These are phyloP conservation scores for Wickerhamiella lipophila DNA, from an alignment of 805 yeast genomes.

Conservation along the genomic window DNA sequence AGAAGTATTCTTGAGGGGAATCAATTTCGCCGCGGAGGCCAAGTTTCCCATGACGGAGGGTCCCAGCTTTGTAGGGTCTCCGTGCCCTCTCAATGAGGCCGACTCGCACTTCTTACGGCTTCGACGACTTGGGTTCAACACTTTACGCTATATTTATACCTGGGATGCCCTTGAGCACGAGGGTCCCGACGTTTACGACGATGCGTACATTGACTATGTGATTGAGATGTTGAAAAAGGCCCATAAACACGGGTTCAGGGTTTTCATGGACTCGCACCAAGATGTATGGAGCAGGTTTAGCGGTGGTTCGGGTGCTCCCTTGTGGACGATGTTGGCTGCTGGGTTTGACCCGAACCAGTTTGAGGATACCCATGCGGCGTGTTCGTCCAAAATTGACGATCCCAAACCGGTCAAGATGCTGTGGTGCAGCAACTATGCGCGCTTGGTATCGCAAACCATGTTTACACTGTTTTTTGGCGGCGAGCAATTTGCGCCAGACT, in stretches of 20 bases:
- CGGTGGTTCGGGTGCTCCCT: conserved; percentile 93
- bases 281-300: conserved; percentile 83
- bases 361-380: conserved; percentile 61
- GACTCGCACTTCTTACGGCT: conserved; percentile 54
- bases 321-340: conserved; percentile 87
- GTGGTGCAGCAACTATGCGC: conserved; percentile 76
- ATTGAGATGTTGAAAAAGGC: conserved; percentile 42
- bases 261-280: conserved; percentile 80
- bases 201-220: conserved; percentile 60
- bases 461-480: conserved; percentile 81
- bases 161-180: conserved; percentile 89
- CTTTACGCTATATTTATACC: conserved; percentile 62
- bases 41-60: conserved; percentile 43
- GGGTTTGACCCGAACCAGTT: conserved; percentile 69
- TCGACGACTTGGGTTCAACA: conserved; percentile 69
- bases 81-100: conserved; percentile 65
- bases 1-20: conserved; percentile 53
- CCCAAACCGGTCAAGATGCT: conserved; percentile 49
- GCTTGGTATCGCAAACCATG: conserved; percentile 71
- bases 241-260: conserved; percentile 54
- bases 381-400: conserved; percentile 47
- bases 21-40: conserved; percentile 62
- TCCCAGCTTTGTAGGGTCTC: conserved; percentile 66
- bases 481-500: conserved; percentile 57
- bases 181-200: conserved; percentile 76